Percentiles rank a stretch among this genome's conserved stretches.
Evolutionary conservation across 163 green algal genomes (phyloP).

Genomic region (Prototheca wickerhamii): DNA sequence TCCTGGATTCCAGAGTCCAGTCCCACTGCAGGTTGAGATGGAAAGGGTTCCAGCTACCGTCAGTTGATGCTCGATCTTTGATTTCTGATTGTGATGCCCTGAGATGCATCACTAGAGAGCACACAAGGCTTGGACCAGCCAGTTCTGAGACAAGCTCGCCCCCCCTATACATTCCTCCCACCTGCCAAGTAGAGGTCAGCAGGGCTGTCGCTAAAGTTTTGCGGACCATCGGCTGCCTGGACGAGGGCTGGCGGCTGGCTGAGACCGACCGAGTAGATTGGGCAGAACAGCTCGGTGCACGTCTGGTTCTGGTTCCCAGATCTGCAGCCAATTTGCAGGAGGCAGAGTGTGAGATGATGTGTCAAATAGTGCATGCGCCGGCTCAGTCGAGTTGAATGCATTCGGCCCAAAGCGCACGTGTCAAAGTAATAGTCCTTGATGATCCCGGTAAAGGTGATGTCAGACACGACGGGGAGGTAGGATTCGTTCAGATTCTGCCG

Average conservation of each 20-base stretch:
- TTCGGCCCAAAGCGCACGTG: not conserved
- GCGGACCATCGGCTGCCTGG: not conserved
- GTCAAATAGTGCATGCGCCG: too few species aligned
- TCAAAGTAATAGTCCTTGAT: constrained; percentile 31
- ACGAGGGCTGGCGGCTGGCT: constrained; percentile 5
- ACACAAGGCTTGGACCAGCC: too few species aligned
- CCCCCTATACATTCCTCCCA: not conserved
- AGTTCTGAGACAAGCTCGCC: constrained; percentile 7
- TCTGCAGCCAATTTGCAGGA: not conserved
- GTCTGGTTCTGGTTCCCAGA: not conserved
- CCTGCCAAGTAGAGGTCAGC: constrained; percentile 11
- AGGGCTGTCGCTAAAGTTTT: not conserved
- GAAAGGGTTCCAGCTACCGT: not conserved
- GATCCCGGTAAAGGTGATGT: constrained; percentile 21
- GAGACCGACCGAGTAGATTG: constrained; percentile 12
- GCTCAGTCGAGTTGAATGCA: constrained; percentile 9
- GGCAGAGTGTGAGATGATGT: too few species aligned
- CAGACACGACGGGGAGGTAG: constrained; percentile 15
- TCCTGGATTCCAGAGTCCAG: constrained; percentile 22
- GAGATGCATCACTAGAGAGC: too few species aligned
- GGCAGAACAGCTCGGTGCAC: constrained; percentile 31
- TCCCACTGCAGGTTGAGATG: constrained; percentile 12
- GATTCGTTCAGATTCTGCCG: constrained; percentile 13
- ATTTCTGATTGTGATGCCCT: too few species aligned
- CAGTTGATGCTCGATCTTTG: not conserved